Evolutionary conservation across 2,329 filamentous ascomycete species (phyloP).

Genomic region (Mycosphaerella arachidis): DNA sequence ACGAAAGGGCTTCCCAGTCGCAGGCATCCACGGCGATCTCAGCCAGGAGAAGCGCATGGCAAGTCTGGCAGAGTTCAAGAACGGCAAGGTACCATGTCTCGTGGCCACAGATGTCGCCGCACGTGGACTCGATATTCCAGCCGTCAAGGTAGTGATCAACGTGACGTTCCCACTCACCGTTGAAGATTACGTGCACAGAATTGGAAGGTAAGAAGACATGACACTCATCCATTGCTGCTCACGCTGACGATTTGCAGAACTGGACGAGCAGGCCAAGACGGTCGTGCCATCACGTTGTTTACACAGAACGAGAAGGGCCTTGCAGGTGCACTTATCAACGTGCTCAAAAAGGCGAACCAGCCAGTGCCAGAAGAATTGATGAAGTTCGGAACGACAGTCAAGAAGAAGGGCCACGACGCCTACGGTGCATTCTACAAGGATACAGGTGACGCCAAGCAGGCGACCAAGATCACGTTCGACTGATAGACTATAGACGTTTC

Average conservation of each 20-base stretch:
- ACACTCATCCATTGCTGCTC: not conserved
- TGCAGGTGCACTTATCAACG: slow-evolving; percentile 89
- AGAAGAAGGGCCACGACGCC: slow-evolving; percentile 95
- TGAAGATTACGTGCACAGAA: slow-evolving; percentile 96
- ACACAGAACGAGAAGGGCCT: slow-evolving; percentile 91
- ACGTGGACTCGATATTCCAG: slow-evolving; percentile 87
- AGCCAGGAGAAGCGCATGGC: slow-evolving; percentile 82
- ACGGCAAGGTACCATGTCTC: slow-evolving; percentile 72
- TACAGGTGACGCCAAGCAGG: slow-evolving; percentile 73
- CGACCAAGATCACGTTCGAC: slow-evolving; percentile 91
- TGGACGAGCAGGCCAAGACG: slow-evolving; percentile 84
- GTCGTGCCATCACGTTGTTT: slow-evolving; percentile 87
- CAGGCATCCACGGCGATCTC: slow-evolving; percentile 90
- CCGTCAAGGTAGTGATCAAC: slow-evolving; percentile 92
- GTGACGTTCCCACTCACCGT: slow-evolving; percentile 92
- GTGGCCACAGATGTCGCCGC: slow-evolving; percentile 97
- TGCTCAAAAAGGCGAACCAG: slow-evolving; percentile 89
- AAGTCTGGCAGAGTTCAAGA: slow-evolving; percentile 87
- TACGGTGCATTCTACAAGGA: slow-evolving; percentile 97
- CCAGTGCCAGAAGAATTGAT: slow-evolving; percentile 82
- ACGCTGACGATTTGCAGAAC: slow-evolving; percentile 53
- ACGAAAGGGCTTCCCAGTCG: slow-evolving; percentile 74
- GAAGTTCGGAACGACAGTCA: slow-evolving; percentile 96
- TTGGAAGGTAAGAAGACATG: slow-evolving; percentile 54
- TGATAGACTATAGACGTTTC: slow-evolving; percentile 13